These are phyloP conservation scores for Exophiala dermatitidis DNA, from an alignment of 2,329 filamentous ascomycete genomes.

Conservation along the genomic window DNA sequence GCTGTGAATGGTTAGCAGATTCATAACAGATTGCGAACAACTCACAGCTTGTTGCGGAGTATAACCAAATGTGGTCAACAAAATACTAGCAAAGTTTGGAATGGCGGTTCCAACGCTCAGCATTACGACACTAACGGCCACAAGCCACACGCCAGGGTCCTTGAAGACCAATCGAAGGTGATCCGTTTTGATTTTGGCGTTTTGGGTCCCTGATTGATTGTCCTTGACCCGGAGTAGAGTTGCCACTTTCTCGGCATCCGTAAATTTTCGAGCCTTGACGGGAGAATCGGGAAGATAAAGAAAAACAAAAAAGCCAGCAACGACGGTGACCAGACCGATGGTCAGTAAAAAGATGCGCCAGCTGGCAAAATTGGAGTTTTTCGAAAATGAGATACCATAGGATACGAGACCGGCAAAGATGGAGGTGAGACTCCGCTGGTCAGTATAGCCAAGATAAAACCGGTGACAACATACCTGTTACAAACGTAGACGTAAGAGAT, in stretches of 20 bases:
- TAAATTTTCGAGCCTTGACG: constrained; percentile 51
- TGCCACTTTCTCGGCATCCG: constrained; percentile 43
- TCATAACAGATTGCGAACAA: too few species aligned
- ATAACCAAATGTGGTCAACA: constrained; percentile 41
- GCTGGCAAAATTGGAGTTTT: neutral
- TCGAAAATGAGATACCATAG: neutral
- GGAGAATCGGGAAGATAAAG: constrained; percentile 39
- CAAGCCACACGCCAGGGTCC: constrained; percentile 48
- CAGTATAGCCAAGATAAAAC: too few species aligned
- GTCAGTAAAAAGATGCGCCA: constrained; percentile 38
- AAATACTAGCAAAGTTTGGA: constrained; percentile 40
- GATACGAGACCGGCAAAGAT: too few species aligned
- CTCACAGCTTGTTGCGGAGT: constrained; percentile 34
- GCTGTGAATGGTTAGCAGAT: constrained; percentile 7
- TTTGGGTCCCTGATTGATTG: constrained; percentile 37
- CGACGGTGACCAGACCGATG: constrained; percentile 38
- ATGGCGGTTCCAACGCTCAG: constrained; percentile 25
- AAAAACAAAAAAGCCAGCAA: constrained; percentile 34
- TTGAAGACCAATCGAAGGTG: constrained; percentile 42
- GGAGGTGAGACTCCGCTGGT: too few species aligned
- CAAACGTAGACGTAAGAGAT: too few species aligned
- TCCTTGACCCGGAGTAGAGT: constrained; percentile 37
- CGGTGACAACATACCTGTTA: neutral
- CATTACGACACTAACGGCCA: constrained; percentile 14
- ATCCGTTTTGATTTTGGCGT: constrained; percentile 43